phyloP scores from a whole-genome alignment of 1,284 basidiomycete species.

The Puccinia sorghi region DNA sequence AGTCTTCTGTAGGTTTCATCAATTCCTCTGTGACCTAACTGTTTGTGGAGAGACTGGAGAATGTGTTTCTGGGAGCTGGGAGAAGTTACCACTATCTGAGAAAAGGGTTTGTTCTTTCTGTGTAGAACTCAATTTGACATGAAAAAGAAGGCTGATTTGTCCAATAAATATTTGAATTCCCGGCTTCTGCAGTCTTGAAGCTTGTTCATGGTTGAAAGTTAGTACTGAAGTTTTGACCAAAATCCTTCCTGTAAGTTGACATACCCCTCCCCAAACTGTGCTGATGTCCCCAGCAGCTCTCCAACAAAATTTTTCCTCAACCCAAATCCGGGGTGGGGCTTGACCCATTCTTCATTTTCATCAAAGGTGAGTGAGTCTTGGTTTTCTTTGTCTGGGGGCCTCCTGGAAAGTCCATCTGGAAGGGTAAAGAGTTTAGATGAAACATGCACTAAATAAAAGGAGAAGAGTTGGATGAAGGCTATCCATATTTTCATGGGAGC shows the following conservation, averaged over 20 bases:
- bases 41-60: background rate
- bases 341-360: too few relatives aligned
- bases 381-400: background rate
- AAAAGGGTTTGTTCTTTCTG: background rate
- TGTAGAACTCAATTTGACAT: background rate
- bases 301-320: too few relatives aligned
- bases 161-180: background rate
- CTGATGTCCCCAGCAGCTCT: too few relatives aligned
- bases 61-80: background rate
- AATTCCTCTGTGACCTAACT: conserved; percentile 1
- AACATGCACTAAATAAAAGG: conserved; percentile 1
- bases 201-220: too few relatives aligned
- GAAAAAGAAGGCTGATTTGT: conserved; percentile 14
- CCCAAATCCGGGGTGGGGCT: too few relatives aligned
- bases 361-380: too few relatives aligned
- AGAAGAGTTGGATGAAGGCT: conserved; percentile 18
- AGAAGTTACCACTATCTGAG: background rate
- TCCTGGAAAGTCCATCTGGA: conserved; percentile 11
- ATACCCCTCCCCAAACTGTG: too few relatives aligned
- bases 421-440: conserved; percentile 15
- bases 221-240: too few relatives aligned
- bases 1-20: background rate
- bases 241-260: too few relatives aligned
- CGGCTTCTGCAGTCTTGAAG: too few relatives aligned
- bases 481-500: conserved; percentile 22